Evolutionary conservation across 768 basidiomycete genomes (phyloP), one percentile per base, ranked within the genome.

Genomic region (Suillus tomentosus): DNA sequence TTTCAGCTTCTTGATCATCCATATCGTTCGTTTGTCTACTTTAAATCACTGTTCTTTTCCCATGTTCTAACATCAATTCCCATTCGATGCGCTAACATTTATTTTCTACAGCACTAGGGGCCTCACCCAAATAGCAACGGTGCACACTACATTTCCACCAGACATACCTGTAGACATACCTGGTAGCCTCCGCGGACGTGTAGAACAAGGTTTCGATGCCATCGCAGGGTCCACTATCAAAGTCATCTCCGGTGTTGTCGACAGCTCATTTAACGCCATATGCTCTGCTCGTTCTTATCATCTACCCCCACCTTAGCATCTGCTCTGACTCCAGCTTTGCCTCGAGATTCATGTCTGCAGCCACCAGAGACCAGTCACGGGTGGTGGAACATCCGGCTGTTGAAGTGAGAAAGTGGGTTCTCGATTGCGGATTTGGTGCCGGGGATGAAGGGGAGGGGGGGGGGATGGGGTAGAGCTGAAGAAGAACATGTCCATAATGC

Each of bases 221-320:
- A 86, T 95, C 45, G 86, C 91, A 0, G 92, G 87, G n/a, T 89
- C 91, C 0, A 95, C 95, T 19, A 88, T 86, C 73, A 86, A 88
- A 63, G 86, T 90, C 55, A 77, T 94, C 60, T 88, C 84, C 6
- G 95, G 92, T 27, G 94, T 97, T 60, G 90, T 96, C 56, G 95
- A 96, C 72, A 87, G 93, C 0, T 93, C 92, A 3, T 95, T 96
- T 76, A 91, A 92, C 19, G 91, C 31, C 31, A 31, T 1, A 6
- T 95, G 66, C 80, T 97, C 19, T 84, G 92, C n/a, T 88, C 92
- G 5, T 79, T 95, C 50, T 81, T 96, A 61, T 94, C 85, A 0
- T 80, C 80, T 13, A 72, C 76, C 31, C 68, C 67, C 64, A 13
- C 67, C 67, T 24, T 64, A 64, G 31, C 57, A 64, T 34, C 69